phyloP scores from a whole-genome alignment of 345 rosid genomes.

The Tarenaya hassleriana region DNA sequence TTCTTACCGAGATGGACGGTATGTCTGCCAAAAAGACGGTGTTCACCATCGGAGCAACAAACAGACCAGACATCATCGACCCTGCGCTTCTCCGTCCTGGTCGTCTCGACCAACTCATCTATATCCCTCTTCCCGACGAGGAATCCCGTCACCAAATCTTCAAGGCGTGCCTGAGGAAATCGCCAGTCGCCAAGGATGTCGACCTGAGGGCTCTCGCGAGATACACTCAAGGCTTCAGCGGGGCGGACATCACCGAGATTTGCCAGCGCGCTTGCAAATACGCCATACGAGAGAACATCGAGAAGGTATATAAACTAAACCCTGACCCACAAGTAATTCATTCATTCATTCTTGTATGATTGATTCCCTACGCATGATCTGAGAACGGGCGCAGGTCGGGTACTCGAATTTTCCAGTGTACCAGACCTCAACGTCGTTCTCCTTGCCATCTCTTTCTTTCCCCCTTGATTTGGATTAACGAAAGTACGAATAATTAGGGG shows the following conservation, averaged over 20 bases:
- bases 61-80: slow-evolving; percentile 56
- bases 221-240: slow-evolving; percentile 60
- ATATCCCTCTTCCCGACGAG: slow-evolving; percentile 71
- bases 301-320: slow-evolving; percentile 38
- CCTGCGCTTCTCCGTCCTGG: slow-evolving; percentile 57
- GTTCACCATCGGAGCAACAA: slow-evolving; percentile 60
- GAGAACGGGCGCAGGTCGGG: too few species aligned
- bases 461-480: too few species aligned
- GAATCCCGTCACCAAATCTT: slow-evolving; percentile 55
- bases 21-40: slow-evolving; percentile 65
- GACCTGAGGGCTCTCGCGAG: slow-evolving; percentile 56
- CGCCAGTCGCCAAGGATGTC: slow-evolving; percentile 50
- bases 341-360: neutral
- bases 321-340: neutral
- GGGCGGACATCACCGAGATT: slow-evolving; percentile 64
- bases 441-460: too few species aligned
- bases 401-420: too few species aligned
- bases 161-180: slow-evolving; percentile 53
- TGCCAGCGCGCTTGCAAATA: slow-evolving; percentile 64
- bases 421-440: too few species aligned
- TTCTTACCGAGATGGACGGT: slow-evolving; percentile 71
- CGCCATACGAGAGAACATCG: slow-evolving; percentile 65
- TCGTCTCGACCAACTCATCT: slow-evolving; percentile 59
- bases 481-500: too few species aligned
- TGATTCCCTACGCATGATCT: slow-evolving; percentile 6